Evolutionary conservation across 2,329 filamentous ascomycete genomes (phyloP).

Genomic region (Penicillium rolfsii): DNA sequence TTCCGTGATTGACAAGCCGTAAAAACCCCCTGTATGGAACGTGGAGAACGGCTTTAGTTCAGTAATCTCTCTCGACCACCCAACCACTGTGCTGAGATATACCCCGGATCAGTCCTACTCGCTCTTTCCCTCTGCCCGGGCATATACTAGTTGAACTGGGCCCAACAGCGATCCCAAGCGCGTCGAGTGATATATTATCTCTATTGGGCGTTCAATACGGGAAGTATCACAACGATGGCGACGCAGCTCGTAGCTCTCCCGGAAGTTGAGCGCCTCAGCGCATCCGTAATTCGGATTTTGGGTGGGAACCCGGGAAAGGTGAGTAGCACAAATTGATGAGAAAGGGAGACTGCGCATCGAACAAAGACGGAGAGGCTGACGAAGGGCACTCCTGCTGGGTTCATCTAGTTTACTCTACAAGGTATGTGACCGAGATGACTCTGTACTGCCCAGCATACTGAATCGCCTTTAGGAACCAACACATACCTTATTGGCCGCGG

Average conservation of each 20-base stretch:
- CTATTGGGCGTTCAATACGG: no score
- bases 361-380: slow-evolving; percentile 18
- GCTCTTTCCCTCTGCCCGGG: neutral
- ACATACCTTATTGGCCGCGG: slow-evolving; percentile 90
- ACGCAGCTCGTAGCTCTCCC: slow-evolving; percentile 66
- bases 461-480: slow-evolving; percentile 69
- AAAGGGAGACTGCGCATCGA: neutral
- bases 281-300: slow-evolving; percentile 78
- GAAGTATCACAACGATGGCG: slow-evolving; percentile 54
- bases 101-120: neutral
- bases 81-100: slow-evolving; percentile 2
- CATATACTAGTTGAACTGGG: neutral
- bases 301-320: slow-evolving; percentile 90
- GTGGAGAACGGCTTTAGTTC: neutral
- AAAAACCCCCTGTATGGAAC: neutral
- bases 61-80: neutral
- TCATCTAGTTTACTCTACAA: slow-evolving; percentile 60
- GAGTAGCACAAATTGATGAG: slow-evolving; percentile 21
- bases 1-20: slow-evolving; percentile 11
- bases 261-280: slow-evolving; percentile 76
- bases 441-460: neutral
- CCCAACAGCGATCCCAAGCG: neutral
- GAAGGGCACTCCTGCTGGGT: neutral
- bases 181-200: neutral
- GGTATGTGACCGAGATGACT: slow-evolving; percentile 38